Conservation (phyloP, 345 rosid genomes). For the Excoecaria agallocha region DNA sequence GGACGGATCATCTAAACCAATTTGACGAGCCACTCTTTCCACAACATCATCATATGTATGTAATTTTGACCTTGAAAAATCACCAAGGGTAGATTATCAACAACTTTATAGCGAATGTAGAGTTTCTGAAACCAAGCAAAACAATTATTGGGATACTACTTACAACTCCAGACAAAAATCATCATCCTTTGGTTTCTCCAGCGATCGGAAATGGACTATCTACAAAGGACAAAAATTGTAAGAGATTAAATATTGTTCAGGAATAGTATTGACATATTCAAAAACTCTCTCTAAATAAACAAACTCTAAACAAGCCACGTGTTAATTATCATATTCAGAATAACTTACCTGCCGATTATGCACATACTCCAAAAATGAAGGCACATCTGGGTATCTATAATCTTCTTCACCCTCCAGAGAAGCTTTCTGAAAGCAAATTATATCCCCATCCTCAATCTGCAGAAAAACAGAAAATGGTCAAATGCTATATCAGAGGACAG, state of each 20-base stretch:
- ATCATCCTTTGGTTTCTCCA: slow-evolving; percentile 88
- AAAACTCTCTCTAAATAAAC: background rate
- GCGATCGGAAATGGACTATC: slow-evolving; percentile 84
- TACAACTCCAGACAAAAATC: slow-evolving; percentile 89
- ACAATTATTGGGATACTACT: slow-evolving; percentile 28
- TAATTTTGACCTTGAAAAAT: slow-evolving; percentile 66
- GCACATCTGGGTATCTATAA: slow-evolving; percentile 67
- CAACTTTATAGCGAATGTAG: background rate
- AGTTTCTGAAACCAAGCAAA: background rate
- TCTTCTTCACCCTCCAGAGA: slow-evolving; percentile 51
- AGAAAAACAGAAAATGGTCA: slow-evolving; percentile 9
- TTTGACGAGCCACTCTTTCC: slow-evolving; percentile 73
- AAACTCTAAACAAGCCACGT: background rate
- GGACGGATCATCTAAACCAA: slow-evolving; percentile 85
- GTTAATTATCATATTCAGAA: background rate
- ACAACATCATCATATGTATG: slow-evolving; percentile 94
- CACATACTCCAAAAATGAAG: slow-evolving; percentile 86
- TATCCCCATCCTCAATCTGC: slow-evolving; percentile 96
- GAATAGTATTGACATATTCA: background rate
- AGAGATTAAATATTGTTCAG: background rate
- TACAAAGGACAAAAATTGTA: slow-evolving; percentile 32
- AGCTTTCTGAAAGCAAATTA: slow-evolving; percentile 88
- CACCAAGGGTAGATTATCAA: slow-evolving; percentile 13
- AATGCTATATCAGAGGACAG: background rate
- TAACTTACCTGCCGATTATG: slow-evolving; percentile 83